These are phyloP conservation scores for Yarrowia osloensis DNA, from an alignment of 805 yeast species.

Conservation along the genomic window DNA sequence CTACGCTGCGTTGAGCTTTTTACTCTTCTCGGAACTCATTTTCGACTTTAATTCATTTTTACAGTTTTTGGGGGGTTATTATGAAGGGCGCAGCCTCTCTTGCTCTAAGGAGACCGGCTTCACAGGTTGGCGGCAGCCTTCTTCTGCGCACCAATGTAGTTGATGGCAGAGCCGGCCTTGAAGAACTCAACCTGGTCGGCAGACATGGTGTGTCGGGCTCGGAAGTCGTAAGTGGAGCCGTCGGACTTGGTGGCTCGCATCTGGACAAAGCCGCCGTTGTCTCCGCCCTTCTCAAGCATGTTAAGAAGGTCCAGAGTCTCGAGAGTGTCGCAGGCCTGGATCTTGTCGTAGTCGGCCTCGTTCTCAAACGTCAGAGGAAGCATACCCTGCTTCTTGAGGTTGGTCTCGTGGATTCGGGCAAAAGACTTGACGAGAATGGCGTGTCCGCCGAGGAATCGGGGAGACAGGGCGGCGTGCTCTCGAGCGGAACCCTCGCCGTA, in stretches of 20 bases:
- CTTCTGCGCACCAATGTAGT: conserved; percentile 63
- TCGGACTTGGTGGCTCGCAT: conserved; percentile 70
- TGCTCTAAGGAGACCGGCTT: conserved; percentile 14
- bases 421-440: conserved; percentile 89
- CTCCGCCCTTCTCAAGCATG: conserved; percentile 76
- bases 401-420: conserved; percentile 98
- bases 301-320: conserved; percentile 74
- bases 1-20: not conserved
- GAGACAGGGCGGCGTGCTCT: conserved; percentile 97
- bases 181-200: conserved; percentile 93
- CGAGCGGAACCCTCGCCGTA: conserved; percentile 99
- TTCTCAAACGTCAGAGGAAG: conserved; percentile 90
- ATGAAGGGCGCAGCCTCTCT: not conserved
- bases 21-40: not conserved
- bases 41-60: not conserved
- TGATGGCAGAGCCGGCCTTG: conserved; percentile 96
- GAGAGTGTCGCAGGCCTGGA: conserved; percentile 74
- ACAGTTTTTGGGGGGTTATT: not conserved
- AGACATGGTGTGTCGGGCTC: conserved; percentile 94
- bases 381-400: conserved; percentile 97
- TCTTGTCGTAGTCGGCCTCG: conserved; percentile 82
- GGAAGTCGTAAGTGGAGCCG: conserved; percentile 70
- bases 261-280: conserved; percentile 80
- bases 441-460: conserved; percentile 90
- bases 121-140: conserved; percentile 21